Conservation (phyloP, 2,329 filamentous ascomycete species). For the Fusarium graminum region DNA sequence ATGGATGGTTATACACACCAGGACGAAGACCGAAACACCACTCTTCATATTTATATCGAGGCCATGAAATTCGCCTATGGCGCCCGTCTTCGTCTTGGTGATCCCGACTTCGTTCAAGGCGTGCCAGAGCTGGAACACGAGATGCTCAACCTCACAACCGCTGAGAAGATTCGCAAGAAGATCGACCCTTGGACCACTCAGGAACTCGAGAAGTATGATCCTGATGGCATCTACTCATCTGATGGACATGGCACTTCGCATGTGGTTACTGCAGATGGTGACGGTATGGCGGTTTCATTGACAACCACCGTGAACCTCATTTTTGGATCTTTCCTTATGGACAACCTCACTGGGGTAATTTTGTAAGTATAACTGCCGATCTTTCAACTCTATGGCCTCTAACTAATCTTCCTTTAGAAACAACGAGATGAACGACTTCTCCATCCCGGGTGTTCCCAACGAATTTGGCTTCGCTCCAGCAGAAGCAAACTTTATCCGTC, state of each 20-base stretch:
- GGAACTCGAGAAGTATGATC: slow-evolving; percentile 80
- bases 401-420: slow-evolving; percentile 55
- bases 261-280: slow-evolving; percentile 76
- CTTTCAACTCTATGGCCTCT: rapidly evolving
- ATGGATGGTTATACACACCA: slow-evolving; percentile 76
- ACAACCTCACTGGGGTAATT: slow-evolving; percentile 85
- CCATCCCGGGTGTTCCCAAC: slow-evolving; percentile 81
- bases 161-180: slow-evolving; percentile 69
- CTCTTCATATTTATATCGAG: slow-evolving; percentile 86
- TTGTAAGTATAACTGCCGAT: slow-evolving; percentile 65
- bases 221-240: slow-evolving; percentile 72
- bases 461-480: slow-evolving; percentile 88
- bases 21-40: slow-evolving; percentile 73
- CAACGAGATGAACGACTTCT: slow-evolving; percentile 84
- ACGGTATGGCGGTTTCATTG: slow-evolving; percentile 81
- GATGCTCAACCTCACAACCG: slow-evolving; percentile 74
- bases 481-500: slow-evolving; percentile 82
- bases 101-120: slow-evolving; percentile 79
- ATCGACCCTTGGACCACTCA: slow-evolving; percentile 81
- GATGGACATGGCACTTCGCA: slow-evolving; percentile 82
- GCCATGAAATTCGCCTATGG: slow-evolving; percentile 92
- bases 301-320: slow-evolving; percentile 91
- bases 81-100: slow-evolving; percentile 81
- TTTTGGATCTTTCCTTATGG: slow-evolving; percentile 84
- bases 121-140: slow-evolving; percentile 73